Percentiles rank a stretch among this genome's conserved stretches.
Evolutionary conservation across 768 basidiomycete species (phyloP).

Genomic region (Hericium rajendrae): DNA sequence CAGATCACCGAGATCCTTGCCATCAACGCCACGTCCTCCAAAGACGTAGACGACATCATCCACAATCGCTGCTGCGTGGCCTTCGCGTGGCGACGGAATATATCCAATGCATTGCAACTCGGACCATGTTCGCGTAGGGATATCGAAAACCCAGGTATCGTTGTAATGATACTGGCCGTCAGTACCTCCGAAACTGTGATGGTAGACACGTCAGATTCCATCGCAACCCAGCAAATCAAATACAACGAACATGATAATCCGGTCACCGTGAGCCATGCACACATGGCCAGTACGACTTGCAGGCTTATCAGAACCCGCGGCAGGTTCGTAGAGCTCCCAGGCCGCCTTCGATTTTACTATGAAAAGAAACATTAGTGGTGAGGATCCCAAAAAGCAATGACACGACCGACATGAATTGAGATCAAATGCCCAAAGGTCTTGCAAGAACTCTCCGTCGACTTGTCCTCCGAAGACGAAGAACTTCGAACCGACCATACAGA

Average conservation of each 20-base stretch:
- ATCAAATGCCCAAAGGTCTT: constrained; percentile 95
- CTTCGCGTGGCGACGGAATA: constrained; percentile 91
- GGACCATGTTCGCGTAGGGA: constrained; percentile 72
- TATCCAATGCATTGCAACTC: constrained; percentile 95
- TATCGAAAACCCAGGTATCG: constrained; percentile 94
- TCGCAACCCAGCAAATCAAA: constrained; percentile 7
- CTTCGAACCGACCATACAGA: constrained; percentile 82
- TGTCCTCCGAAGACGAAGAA: constrained; percentile 97
- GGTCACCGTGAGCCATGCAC: constrained; percentile 69
- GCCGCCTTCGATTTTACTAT: constrained; percentile 72
- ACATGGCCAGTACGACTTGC: constrained; percentile 89
- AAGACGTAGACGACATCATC: constrained; percentile 98
- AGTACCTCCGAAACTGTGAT: constrained; percentile 86
- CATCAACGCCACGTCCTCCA: constrained; percentile 94
- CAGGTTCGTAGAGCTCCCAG: constrained; percentile 76
- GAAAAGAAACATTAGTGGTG: neutral
- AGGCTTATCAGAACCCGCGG: constrained; percentile 45
- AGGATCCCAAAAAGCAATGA: neutral
- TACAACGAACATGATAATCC: constrained; percentile 11
- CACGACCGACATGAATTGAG: constrained; percentile 73
- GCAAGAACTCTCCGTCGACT: constrained; percentile 87
- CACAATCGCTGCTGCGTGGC: constrained; percentile 91
- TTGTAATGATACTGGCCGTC: constrained; percentile 99
- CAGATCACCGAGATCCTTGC: constrained; percentile 88
- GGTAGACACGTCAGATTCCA: neutral